Conservation (phyloP, 2,329 filamentous ascomycete genomes). For the Biscogniauxia sp. region DNA sequence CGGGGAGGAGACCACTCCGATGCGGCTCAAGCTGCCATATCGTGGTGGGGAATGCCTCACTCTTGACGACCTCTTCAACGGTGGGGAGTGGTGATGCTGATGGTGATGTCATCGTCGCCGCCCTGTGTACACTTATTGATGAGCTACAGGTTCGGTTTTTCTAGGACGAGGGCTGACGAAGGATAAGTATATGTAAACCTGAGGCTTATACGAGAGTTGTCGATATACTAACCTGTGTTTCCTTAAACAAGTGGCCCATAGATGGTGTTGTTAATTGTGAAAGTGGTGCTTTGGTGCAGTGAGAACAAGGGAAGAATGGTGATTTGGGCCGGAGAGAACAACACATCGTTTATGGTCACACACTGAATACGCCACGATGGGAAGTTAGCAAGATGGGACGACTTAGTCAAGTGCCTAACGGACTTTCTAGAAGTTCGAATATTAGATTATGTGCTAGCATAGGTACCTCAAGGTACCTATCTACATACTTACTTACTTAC, state of each 20-base stretch:
- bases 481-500: too few species aligned
- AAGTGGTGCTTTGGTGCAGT: too few species aligned
- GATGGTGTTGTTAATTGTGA: not conserved
- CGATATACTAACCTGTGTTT: not conserved
- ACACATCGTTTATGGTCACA: too few species aligned
- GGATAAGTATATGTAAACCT: not conserved
- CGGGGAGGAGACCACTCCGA: conserved; percentile 57
- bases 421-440: too few species aligned
- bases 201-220: not conserved
- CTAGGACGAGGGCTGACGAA: not conserved
- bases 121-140: not conserved
- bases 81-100: conserved; percentile 18
- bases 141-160: not conserved
- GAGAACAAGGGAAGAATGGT: too few species aligned
- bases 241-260: not conserved
- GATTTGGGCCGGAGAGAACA: too few species aligned
- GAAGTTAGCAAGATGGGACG: too few species aligned
- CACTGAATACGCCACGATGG: too few species aligned
- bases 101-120: not conserved
- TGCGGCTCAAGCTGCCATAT: conserved; percentile 69
- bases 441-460: too few species aligned
- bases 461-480: too few species aligned
- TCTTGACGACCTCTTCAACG: conserved; percentile 37
- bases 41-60: conserved; percentile 65
- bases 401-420: too few species aligned